Evolutionary conservation across 441 rosid genomes (phyloP).

Genomic region (Adansonia grandidieri): DNA sequence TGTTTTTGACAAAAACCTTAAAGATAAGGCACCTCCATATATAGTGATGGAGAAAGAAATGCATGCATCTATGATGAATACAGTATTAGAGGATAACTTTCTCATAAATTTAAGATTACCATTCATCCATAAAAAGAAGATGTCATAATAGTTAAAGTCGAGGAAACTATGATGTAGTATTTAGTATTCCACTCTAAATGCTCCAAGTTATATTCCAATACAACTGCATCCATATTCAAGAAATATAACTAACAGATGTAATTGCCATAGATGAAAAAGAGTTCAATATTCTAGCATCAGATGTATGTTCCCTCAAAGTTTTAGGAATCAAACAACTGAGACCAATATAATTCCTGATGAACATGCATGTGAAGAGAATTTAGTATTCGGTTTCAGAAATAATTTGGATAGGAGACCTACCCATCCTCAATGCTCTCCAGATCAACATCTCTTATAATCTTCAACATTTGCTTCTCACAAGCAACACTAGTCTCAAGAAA

Average conservation of each 20-base stretch:
- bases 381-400: background rate
- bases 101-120: background rate
- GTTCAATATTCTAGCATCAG: slow-evolving; percentile 9
- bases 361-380: slow-evolving; percentile 7
- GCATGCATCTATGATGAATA: background rate
- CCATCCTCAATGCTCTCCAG: slow-evolving; percentile 77
- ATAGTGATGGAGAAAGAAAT: background rate
- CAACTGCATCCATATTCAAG: background rate
- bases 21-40: slow-evolving; percentile 13
- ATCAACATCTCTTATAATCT: slow-evolving; percentile 67
- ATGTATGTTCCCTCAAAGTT: background rate
- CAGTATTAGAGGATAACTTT: background rate
- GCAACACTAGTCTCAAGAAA: slow-evolving; percentile 84
- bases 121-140: background rate
- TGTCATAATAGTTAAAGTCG: slow-evolving; percentile 2
- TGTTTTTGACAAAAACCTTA: background rate
- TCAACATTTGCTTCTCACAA: slow-evolving; percentile 86
- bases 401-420: slow-evolving; percentile 43
- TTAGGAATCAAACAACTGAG: background rate
- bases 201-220: background rate
- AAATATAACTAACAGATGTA: slow-evolving; percentile 3
- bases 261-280: slow-evolving; percentile 8
- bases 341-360: slow-evolving; percentile 4
- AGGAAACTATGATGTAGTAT: background rate
- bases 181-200: background rate